Percentiles rank a stretch among this genome's conserved stretches.
Conservation (phyloP, 140 eudicot species). For the Stevia rebaudiana region DNA sequence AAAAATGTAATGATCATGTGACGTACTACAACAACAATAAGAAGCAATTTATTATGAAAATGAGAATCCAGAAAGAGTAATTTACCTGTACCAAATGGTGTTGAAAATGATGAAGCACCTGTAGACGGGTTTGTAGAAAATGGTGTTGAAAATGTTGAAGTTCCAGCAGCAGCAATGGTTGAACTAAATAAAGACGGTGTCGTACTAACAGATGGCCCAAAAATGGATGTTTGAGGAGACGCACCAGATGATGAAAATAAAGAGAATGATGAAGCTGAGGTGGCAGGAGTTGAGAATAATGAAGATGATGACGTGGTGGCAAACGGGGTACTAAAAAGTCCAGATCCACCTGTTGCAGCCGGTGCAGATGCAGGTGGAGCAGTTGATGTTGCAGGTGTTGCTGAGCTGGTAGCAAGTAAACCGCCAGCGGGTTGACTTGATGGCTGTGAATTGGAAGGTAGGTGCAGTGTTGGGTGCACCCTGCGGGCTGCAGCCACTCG, state of each 20-base stretch:
- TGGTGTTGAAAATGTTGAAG: constrained; percentile 52
- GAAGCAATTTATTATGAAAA: neutral
- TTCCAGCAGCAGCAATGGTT: constrained; percentile 49
- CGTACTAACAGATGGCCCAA: constrained; percentile 49
- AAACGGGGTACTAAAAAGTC: constrained; percentile 65
- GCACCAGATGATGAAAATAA: constrained; percentile 52
- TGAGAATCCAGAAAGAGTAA: constrained; percentile 2
- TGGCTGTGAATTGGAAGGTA: constrained; percentile 69
- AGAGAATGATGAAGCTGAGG: constrained; percentile 48
- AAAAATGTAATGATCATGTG: neutral
- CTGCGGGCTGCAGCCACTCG: constrained; percentile 88
- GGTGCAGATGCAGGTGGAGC: constrained; percentile 52
- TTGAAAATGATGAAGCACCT: constrained; percentile 43
- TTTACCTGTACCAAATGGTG: constrained; percentile 82
- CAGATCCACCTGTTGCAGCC: constrained; percentile 38
- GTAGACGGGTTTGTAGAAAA: constrained; percentile 40
- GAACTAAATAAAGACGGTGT: constrained; percentile 59
- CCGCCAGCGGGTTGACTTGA: constrained; percentile 58
- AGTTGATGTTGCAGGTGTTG: constrained; percentile 42
- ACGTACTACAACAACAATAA: neutral
- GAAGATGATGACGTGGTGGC: constrained; percentile 51
- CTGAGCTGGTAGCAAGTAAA: constrained; percentile 52
- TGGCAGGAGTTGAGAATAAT: constrained; percentile 61
- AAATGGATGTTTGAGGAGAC: constrained; percentile 66
- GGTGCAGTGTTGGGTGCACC: constrained; percentile 87